phyloP scores from a whole-genome alignment of 352 stramenopile species.

The Phytophthora kernoviae region DNA sequence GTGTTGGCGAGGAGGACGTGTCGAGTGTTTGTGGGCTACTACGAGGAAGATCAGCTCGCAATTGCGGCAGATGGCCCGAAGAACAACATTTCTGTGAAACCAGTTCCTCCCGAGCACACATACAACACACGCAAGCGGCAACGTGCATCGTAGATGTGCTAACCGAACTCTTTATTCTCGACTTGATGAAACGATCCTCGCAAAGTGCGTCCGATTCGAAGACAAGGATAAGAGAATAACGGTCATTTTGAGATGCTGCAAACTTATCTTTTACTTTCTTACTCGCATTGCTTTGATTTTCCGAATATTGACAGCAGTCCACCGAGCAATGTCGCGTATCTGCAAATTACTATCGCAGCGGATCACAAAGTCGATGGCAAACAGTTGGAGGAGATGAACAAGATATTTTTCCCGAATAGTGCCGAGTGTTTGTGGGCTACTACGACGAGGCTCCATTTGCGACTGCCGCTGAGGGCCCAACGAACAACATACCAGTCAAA shows the following conservation, averaged over 20 bases:
- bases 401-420: slow-evolving; percentile 12
- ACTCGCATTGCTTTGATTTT: too few species aligned
- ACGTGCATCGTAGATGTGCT: too few species aligned
- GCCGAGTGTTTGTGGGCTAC: slow-evolving; percentile 17
- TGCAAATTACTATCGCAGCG: slow-evolving; percentile 10
- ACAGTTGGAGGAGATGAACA: slow-evolving; percentile 12
- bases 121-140: too few species aligned
- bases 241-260: too few species aligned
- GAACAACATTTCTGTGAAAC: not conserved
- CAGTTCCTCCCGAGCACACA: too few species aligned
- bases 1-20: not conserved
- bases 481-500: slow-evolving; percentile 6
- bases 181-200: too few species aligned
- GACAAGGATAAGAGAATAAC: too few species aligned
- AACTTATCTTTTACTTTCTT: too few species aligned
- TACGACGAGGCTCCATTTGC: slow-evolving; percentile 1
- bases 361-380: slow-evolving; percentile 12
- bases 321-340: slow-evolving; percentile 11
- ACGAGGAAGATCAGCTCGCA: too few species aligned
- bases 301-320: slow-evolving; percentile 26
- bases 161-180: too few species aligned
- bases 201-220: too few species aligned
- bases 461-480: slow-evolving; percentile 8
- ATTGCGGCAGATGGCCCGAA: too few species aligned
- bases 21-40: slow-evolving; percentile 2